phyloP scores from a whole-genome alignment of 306 rosid species.

The Rubus idaeus region DNA sequence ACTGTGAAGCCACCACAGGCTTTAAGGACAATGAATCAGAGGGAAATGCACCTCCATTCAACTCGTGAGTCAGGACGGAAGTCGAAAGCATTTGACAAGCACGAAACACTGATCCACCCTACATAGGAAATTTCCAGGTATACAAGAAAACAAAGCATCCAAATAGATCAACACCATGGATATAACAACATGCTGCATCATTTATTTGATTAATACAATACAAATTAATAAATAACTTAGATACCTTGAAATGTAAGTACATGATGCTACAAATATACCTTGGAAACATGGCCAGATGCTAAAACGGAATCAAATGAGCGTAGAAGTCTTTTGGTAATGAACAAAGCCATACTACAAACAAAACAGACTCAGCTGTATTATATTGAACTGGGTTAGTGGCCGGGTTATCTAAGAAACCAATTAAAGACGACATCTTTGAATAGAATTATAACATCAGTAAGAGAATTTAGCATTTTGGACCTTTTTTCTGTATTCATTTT shows the following conservation, averaged over 20 bases:
- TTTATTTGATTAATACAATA: not conserved
- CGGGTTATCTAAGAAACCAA: not conserved
- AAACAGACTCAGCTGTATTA: not conserved
- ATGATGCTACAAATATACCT: slow-evolving; percentile 4
- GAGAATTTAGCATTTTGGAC: not conserved
- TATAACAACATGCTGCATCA: not conserved
- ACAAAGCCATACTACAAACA: slow-evolving; percentile 52
- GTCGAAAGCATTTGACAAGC: slow-evolving; percentile 43
- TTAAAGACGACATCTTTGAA: not conserved
- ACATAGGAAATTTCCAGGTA: slow-evolving; percentile 27
- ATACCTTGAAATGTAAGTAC: slow-evolving; percentile 40
- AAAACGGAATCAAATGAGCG: slow-evolving; percentile 51
- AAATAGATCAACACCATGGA: not conserved
- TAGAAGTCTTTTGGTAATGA: slow-evolving; percentile 53
- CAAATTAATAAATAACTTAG: not conserved
- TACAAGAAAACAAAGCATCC: not conserved
- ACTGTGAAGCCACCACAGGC: slow-evolving; percentile 48
- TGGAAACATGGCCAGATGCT: slow-evolving; percentile 39
- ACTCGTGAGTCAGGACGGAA: slow-evolving; percentile 41
- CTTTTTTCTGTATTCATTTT: no score
- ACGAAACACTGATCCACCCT: slow-evolving; percentile 49
- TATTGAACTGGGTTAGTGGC: not conserved
- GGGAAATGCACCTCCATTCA: slow-evolving; percentile 53
- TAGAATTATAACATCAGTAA: not conserved
- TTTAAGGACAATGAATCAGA: slow-evolving; percentile 56